phyloP scores from a whole-genome alignment of 2,329 filamentous ascomycete genomes.

The Cordyceps tenuipes region DNA sequence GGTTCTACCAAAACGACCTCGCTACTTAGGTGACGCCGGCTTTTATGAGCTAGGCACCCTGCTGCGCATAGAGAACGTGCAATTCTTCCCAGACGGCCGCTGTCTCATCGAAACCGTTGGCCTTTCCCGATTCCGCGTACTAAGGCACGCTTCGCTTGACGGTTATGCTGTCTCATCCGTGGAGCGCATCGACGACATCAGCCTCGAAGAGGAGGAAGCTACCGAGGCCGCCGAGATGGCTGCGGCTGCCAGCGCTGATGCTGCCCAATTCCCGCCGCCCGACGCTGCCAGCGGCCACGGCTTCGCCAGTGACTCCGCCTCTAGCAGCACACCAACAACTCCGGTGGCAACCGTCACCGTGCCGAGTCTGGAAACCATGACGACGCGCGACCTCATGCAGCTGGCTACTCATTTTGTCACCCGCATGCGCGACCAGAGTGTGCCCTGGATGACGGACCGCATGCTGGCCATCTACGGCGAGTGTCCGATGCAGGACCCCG shows the following conservation, averaged over 20 bases:
- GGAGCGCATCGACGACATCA: conserved; percentile 74
- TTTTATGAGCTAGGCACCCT: conserved; percentile 74
- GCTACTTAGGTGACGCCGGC: conserved; percentile 24
- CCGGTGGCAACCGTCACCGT: background rate
- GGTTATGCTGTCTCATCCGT: conserved; percentile 72
- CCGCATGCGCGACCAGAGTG: conserved; percentile 59
- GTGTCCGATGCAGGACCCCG: conserved; percentile 61
- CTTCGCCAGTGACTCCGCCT: background rate
- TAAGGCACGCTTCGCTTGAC: conserved; percentile 56
- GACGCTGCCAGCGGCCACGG: background rate
- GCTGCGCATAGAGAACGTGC: conserved; percentile 64
- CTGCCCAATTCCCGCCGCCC: background rate
- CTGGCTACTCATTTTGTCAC: conserved; percentile 59
- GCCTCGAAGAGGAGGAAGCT: conserved; percentile 69
- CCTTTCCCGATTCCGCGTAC: conserved; percentile 66
- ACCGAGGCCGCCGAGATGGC: conserved; percentile 58
- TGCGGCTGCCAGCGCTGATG: conserved; percentile 7
- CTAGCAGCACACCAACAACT: background rate
- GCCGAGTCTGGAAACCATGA: conserved; percentile 35
- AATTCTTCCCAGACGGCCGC: conserved; percentile 69
- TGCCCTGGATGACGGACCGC: conserved; percentile 65
- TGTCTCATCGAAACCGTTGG: conserved; percentile 75
- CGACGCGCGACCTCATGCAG: conserved; percentile 63
- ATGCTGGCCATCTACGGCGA: conserved; percentile 69
- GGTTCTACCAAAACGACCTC: conserved; percentile 58